A percentile compares a stretch with the other conserved stretches of the same genome.
These are phyloP conservation scores for Colletotrichum sp. DNA, from an alignment of 2,329 filamentous ascomycete species.

Conservation along the genomic window DNA sequence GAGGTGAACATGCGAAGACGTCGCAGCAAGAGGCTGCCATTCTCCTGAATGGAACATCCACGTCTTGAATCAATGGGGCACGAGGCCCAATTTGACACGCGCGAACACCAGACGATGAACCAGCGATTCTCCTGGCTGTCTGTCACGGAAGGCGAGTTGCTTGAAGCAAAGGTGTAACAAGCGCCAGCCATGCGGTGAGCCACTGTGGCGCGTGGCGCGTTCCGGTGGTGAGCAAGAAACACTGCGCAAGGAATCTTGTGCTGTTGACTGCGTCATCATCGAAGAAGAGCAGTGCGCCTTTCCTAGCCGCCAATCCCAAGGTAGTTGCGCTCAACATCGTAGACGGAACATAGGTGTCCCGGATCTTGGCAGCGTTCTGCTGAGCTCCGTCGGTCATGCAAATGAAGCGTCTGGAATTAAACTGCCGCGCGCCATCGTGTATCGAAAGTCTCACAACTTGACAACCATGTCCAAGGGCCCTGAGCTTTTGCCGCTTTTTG, in stretches of 20 bases:
- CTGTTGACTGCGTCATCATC: background rate
- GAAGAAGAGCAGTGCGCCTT: background rate
- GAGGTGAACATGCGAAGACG: background rate
- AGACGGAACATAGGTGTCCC: background rate
- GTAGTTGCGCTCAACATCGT: background rate
- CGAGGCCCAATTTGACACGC: background rate
- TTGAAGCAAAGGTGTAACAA: background rate
- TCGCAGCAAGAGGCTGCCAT: background rate
- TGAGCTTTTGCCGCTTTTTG: background rate
- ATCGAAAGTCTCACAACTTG: background rate
- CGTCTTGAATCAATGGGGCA: background rate
- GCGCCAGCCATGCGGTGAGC: background rate
- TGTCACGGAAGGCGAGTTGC: background rate
- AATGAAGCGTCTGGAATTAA: background rate
- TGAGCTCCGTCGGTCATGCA: background rate
- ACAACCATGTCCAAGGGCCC: background rate
- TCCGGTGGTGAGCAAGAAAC: background rate
- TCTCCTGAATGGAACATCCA: background rate
- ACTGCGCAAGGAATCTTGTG: background rate
- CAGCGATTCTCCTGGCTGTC: background rate
- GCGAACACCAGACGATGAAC: background rate
- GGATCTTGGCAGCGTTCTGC: background rate
- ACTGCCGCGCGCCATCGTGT: background rate
- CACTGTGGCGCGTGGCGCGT: background rate
- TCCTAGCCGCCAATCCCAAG: background rate